Evolutionary conservation across 2,329 filamentous ascomycete genomes (phyloP).

Genomic region (Pestalotiopsis fici): DNA sequence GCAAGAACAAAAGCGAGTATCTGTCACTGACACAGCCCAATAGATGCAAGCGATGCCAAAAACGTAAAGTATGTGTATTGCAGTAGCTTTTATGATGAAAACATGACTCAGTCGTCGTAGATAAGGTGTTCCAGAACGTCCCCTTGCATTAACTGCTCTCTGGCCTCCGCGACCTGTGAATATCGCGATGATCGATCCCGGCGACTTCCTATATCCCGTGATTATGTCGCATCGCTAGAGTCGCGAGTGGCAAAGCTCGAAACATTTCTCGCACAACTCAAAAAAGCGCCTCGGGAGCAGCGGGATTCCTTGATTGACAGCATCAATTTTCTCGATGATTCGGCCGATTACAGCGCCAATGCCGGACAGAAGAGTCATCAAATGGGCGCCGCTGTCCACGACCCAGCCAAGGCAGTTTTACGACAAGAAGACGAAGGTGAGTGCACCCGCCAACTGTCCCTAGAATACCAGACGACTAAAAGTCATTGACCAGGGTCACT

Average conservation of each 20-base stretch:
- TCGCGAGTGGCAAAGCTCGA: slow-evolving; percentile 10
- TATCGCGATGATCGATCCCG: slow-evolving; percentile 17
- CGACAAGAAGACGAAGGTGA: neutral
- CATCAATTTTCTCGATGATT: slow-evolving; percentile 29
- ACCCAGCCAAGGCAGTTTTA: neutral
- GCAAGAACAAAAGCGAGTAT: neutral
- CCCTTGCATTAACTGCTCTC: slow-evolving; percentile 16
- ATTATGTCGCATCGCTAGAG: slow-evolving; percentile 13
- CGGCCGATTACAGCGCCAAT: neutral
- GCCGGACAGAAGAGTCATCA: neutral
- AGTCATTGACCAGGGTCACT: neutral
- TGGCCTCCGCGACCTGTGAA: slow-evolving; percentile 14
- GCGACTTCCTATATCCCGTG: slow-evolving; percentile 15
- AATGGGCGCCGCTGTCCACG: neutral
- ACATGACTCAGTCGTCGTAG: slow-evolving; percentile 3
- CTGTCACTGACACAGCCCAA: neutral
- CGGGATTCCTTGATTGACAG: slow-evolving; percentile 31
- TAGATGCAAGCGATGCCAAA: neutral
- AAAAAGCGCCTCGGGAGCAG: slow-evolving; percentile 30
- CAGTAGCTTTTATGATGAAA: neutral
- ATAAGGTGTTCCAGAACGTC: slow-evolving; percentile 19
- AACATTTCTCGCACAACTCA: slow-evolving; percentile 22
- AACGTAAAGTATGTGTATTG: neutral
- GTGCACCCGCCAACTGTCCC: neutral
- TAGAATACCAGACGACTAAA: neutral